Base-by-base conservation (phyloP, 257 asterid genomes). In the Asclepias syriaca region DNA sequence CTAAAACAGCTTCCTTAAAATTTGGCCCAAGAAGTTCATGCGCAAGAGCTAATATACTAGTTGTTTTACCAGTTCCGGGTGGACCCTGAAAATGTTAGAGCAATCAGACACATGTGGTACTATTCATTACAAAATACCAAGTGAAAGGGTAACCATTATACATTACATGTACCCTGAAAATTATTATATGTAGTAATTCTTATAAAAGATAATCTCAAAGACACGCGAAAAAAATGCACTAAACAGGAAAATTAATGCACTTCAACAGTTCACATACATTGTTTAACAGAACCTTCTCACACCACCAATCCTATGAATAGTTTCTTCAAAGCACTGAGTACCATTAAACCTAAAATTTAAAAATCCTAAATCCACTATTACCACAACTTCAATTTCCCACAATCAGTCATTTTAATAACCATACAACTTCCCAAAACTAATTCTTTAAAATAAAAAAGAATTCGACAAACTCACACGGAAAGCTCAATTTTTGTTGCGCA, bases 11-110 rank as follows among this genome's bases (percentile, higher is more conserved):
- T 87, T 95, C 99, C 67, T 87, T 84, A 51, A 80, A 90, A 74
- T 86, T 92, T 72, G 98, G 97, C 53, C 99, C 98, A 34, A 92
- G 83, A 77, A 95, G 98, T 69, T 92, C 98, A 79, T 95, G 97
- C 64, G 98, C 98, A 77, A 95, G 96, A 50, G 99, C 98, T 73
- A 95, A 78, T 50, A 92, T 90, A 82, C 99, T 92, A 27, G 96
- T 92, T 22, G 98, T 92, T 86, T 95, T 92, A 56, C 99, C 98
- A 32, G 98, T 95, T 76, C 99, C 99, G 50, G 98, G 98, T 65
- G 98, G 96, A 60, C 98, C 99, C 98, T 92, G 76, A 63, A 73
- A 45, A 48, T 46, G 61, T 39, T 75, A 9, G 55, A 37, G 39
- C 1, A 22, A 55, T 72, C 16, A 76, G 58, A 9, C 29, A 55